Base-by-base conservation (phyloP, 2,329 filamentous ascomycete genomes). In the Paradendryphiella salina region DNA sequence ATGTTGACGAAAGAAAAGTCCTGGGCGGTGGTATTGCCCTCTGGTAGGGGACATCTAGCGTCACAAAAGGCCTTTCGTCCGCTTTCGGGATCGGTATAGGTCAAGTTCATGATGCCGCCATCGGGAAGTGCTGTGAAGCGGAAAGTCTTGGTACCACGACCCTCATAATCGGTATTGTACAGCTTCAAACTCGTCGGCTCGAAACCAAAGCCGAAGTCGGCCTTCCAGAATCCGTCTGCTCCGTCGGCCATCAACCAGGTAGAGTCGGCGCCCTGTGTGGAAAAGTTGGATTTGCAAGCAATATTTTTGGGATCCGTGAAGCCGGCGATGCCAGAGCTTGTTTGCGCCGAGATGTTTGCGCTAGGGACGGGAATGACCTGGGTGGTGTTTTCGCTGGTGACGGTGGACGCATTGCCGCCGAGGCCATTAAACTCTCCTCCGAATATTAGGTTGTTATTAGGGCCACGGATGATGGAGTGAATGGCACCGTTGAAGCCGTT, bases 61-160 rank as follows among this genome's bases (percentile, higher is more conserved):
- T 92, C 90, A 75, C 94, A 99, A 50, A 82, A 85, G 23, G 78
- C 75, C 47, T 86, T 86, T 42, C 82, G 76, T 20, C 88, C 87
- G 1, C 84, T 32, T 70, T 77, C 18, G 11, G 88, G 86, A 66
- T 97, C 90, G 57, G 86, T 85, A 64, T 94, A 97, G 31, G 91
- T 96, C 67, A 99, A 81, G 74, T 97, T 96, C 85, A 99, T 89
- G 70, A 99, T 96, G 44, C 94, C 94, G 56, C 89, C 86, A 65
- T 93, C 84, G 4, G 93, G 92, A 51, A 93, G 77, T 14, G 91
- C 89, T 17, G 89, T 90, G 69, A 90, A 95, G 50, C 91, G 85
- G 77, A 90, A 99, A 0, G 87, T 89, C 76, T 89, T 89, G 23
- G 92, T 96, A 33, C 94, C 92, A 58, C 91, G 86, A 43, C 89